Evolutionary conservation across 2,329 filamentous ascomycete species (phyloP).

Genomic region (Sclerotiophoma versabilis): DNA sequence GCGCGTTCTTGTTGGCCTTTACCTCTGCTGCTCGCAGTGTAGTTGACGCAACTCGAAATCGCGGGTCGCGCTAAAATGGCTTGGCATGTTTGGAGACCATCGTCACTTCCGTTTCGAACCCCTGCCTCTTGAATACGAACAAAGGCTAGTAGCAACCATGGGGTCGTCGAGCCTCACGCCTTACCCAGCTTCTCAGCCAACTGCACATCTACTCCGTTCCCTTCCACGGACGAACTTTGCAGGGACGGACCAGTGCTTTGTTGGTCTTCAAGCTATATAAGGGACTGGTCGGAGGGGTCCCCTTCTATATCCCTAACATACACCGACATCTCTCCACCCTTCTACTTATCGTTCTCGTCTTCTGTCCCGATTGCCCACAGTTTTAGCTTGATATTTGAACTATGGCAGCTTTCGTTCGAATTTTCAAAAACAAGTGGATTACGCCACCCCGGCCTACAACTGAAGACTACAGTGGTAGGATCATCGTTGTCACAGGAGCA

Average conservation of each 20-base stretch:
- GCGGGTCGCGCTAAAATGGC: slow-evolving; percentile 10
- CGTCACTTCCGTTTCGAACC: slow-evolving; percentile 5
- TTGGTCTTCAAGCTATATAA: not conserved
- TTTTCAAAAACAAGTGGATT: slow-evolving; percentile 46
- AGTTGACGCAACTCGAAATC: slow-evolving; percentile 19
- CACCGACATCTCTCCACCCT: slow-evolving; percentile 66
- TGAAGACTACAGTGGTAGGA: slow-evolving; percentile 48
- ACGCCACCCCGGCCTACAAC: slow-evolving; percentile 43
- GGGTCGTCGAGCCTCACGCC: not conserved
- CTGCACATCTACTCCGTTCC: not conserved
- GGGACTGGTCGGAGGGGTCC: not conserved
- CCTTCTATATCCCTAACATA: not conserved
- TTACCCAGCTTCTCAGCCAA: not conserved
- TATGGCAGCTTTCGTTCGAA: slow-evolving; percentile 31
- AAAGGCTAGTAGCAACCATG: slow-evolving; percentile 1
- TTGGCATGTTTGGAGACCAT: not conserved
- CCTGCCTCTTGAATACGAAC: slow-evolving; percentile 5
- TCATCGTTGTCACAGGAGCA: slow-evolving; percentile 55
- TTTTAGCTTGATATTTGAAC: not conserved
- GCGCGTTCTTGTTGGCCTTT: slow-evolving; percentile 25
- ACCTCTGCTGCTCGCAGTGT: slow-evolving; percentile 13
- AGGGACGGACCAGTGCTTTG: not conserved
- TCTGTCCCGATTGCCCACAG: no score
- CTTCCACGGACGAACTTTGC: not conserved
- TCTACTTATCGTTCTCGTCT: slow-evolving; percentile 60